These are phyloP conservation scores for Ormosia emarginata DNA, from an alignment of 306 rosid species.

Conservation along the genomic window DNA sequence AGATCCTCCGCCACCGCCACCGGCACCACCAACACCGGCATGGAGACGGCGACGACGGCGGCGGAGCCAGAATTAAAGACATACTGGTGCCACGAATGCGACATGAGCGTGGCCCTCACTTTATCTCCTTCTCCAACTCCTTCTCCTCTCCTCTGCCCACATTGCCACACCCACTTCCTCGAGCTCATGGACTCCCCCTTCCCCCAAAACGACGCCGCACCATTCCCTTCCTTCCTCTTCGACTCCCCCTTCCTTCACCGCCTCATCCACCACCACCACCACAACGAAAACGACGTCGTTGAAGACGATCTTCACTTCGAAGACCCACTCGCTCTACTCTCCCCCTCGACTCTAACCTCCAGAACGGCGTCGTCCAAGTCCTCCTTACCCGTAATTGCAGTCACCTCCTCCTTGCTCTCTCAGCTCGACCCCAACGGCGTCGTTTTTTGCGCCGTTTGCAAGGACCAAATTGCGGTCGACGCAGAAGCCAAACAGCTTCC, in stretches of 20 bases:
- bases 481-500: conserved; percentile 65
- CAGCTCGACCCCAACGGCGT: conserved; percentile 40
- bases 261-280: conserved; percentile 14
- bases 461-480: conserved; percentile 42
- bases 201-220: conserved; percentile 29
- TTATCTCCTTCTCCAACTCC: conserved; percentile 7
- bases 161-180: conserved; percentile 65
- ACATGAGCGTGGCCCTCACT: conserved; percentile 70
- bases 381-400: conserved; percentile 29
- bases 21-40: neutral
- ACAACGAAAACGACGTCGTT: neutral
- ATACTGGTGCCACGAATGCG: conserved; percentile 95
- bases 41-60: conserved; percentile 4
- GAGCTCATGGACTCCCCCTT: conserved; percentile 74
- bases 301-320: no score
- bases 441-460: conserved; percentile 68
- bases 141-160: conserved; percentile 54
- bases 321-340: conserved; percentile 19
- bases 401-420: conserved; percentile 34
- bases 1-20: neutral
- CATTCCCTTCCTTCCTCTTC: conserved; percentile 11
- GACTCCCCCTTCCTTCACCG: conserved; percentile 36
- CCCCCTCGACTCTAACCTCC: neutral
- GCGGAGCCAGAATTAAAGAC: conserved; percentile 38
- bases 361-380: neutral